phyloP scores from a whole-genome alignment of 1,284 basidiomycete species.

The Trametes hirsuta region DNA sequence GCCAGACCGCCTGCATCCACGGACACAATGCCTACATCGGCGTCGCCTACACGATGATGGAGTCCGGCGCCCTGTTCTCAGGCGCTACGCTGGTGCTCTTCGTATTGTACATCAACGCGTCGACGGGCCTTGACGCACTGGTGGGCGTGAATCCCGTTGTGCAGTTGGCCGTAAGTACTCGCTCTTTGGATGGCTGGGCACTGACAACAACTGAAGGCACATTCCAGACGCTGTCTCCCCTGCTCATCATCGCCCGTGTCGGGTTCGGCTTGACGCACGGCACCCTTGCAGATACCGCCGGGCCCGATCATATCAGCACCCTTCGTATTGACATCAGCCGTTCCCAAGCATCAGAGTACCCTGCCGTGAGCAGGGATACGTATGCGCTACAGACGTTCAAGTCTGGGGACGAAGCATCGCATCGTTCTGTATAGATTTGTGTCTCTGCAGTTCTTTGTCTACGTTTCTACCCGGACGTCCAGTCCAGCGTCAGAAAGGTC shows the following conservation, averaged over 20 bases:
- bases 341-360: conserved; percentile 2
- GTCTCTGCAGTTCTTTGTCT: no score
- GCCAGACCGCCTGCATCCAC: conserved; percentile 1
- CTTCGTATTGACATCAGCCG: conserved; percentile 8
- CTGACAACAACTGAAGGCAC: no score
- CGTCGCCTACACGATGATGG: conserved; percentile 11
- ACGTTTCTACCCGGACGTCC: no score
- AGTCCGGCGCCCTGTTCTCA: conserved; percentile 16
- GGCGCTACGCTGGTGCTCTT: conserved; percentile 11
- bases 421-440: no score
- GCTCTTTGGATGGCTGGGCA: no score
- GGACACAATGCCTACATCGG: conserved; percentile 12
- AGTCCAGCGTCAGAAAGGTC: no score
- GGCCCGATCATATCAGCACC: neutral
- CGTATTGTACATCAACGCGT: conserved; percentile 10
- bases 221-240: neutral
- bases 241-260: conserved; percentile 10
- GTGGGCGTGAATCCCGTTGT: conserved; percentile 11
- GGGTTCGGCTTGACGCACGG: conserved; percentile 11
- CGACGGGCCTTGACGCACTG: conserved; percentile 8
- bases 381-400: conserved; percentile 5
- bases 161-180: conserved; percentile 7
- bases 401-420: neutral
- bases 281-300: neutral
- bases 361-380: neutral